Conservation (phyloP, 371 early-diverging fungal genomes). For the Mucor sp. region DNA sequence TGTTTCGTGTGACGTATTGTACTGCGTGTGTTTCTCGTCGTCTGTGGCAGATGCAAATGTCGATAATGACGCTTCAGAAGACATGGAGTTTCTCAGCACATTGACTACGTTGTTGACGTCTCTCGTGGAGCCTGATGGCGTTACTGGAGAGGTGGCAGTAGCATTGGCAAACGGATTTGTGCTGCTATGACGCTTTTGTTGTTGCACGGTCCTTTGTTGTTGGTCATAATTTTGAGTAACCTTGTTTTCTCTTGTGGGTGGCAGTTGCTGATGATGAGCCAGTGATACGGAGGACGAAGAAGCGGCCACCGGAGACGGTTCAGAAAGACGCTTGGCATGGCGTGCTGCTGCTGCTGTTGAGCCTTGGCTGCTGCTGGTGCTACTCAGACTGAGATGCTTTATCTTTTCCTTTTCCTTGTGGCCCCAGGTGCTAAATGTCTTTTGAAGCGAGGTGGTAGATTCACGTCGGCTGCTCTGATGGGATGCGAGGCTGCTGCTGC, state of each 20-base stretch:
- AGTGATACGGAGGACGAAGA: background rate
- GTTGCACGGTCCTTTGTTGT: background rate
- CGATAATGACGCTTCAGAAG: background rate
- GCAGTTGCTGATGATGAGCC: background rate
- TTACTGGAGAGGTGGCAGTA: background rate
- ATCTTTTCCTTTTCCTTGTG: conserved; percentile 8
- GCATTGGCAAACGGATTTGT: background rate
- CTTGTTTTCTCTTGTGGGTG: conserved; percentile 5
- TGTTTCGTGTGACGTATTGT: conserved; percentile 2
- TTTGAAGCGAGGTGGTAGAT: conserved; percentile 11
- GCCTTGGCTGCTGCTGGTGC: background rate
- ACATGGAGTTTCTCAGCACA: background rate
- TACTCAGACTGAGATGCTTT: background rate
- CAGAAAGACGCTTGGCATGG: background rate
- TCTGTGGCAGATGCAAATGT: background rate
- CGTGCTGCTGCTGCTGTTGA: background rate
- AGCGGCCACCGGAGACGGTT: conserved; percentile 5
- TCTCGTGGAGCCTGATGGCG: conserved; percentile 10
- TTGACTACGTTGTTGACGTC: conserved; percentile 6
- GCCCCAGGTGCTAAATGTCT: background rate
- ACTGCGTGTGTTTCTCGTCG: background rate
- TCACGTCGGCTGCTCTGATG: conserved; percentile 5
- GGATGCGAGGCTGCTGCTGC: conserved; percentile 8
- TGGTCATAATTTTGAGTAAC: conserved; percentile 7
- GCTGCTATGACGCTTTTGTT: background rate